These are phyloP conservation scores for Urtica urens DNA, from an alignment of 306 rosid species.

Conservation along the genomic window DNA sequence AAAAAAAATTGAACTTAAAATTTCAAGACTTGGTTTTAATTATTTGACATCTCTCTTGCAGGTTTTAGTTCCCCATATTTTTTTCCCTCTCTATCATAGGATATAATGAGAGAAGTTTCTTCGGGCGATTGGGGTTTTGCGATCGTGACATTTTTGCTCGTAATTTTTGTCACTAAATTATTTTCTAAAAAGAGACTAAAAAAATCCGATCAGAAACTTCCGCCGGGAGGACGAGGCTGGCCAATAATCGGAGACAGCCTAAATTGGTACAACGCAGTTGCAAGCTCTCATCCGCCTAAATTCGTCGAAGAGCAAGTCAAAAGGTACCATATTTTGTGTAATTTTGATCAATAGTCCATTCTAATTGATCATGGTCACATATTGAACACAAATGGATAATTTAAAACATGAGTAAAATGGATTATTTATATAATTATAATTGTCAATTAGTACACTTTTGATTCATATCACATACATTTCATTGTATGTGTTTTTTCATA, in stretches of 20 bases:
- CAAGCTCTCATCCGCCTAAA: slow-evolving; percentile 76
- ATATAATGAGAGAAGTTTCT: slow-evolving; percentile 32
- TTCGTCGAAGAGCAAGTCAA: slow-evolving; percentile 74
- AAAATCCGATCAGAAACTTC: slow-evolving; percentile 26
- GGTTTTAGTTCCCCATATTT: slow-evolving; percentile 5
- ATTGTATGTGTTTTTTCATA: too few relatives aligned
- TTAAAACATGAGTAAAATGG: too few relatives aligned
- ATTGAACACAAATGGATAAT: too few relatives aligned
- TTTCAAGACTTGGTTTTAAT: too few relatives aligned
- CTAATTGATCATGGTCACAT: neutral
- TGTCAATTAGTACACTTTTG: too few relatives aligned
- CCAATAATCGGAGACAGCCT: slow-evolving; percentile 85
- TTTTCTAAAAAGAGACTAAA: slow-evolving; percentile 15
- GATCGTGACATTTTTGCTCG: slow-evolving; percentile 20
- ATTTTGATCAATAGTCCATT: neutral
- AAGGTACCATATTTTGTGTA: slow-evolving; percentile 31
- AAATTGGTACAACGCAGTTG: slow-evolving; percentile 81
- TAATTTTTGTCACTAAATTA: slow-evolving; percentile 25
- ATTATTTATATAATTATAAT: too few relatives aligned
- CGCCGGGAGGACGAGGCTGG: slow-evolving; percentile 91
- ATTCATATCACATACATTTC: too few relatives aligned
- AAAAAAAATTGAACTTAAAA: too few relatives aligned
- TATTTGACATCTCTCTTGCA: slow-evolving; percentile 3
- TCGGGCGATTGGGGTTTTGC: slow-evolving; percentile 30
- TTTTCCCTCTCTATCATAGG: slow-evolving; percentile 18